Evolutionary conservation across 371 early-diverging fungal genomes (phyloP).

Genomic region (Rhizomucor miehei): DNA sequence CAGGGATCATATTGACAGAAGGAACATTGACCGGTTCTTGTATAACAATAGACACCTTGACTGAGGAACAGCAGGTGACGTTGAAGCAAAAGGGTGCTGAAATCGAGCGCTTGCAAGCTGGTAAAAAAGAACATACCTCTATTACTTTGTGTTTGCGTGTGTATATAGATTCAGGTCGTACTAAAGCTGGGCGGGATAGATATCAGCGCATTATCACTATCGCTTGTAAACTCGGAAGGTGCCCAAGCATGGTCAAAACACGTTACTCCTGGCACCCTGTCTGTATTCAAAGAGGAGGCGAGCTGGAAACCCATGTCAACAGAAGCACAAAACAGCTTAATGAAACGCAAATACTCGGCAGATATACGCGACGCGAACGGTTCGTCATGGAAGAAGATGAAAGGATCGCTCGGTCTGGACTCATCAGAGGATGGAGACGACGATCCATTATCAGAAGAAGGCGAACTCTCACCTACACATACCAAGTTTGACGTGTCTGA

Average conservation of each 20-base stretch:
- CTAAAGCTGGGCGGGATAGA: conserved; percentile 16
- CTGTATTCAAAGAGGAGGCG: conserved; percentile 40
- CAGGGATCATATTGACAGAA: too few relatives aligned
- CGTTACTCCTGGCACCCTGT: conserved; percentile 38
- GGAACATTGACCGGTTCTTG: too few relatives aligned
- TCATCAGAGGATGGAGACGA: conserved; percentile 17
- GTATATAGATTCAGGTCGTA: neutral
- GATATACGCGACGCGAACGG: conserved; percentile 4
- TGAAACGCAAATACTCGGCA: conserved; percentile 6
- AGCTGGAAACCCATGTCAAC: conserved; percentile 28
- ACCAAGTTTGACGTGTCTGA: conserved; percentile 29
- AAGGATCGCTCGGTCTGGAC: conserved; percentile 6
- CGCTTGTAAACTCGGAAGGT: conserved; percentile 22
- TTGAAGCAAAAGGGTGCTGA: conserved; percentile 33
- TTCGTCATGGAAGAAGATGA: conserved; percentile 12
- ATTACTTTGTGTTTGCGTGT: neutral
- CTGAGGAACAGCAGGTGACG: conserved; percentile 42
- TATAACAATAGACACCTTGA: conserved; percentile 23
- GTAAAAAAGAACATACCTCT: conserved; percentile 12
- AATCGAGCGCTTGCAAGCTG: conserved; percentile 41
- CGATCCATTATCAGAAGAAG: conserved; percentile 19
- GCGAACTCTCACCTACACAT: conserved; percentile 20
- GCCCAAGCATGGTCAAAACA: conserved; percentile 32
- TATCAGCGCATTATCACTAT: conserved; percentile 31
- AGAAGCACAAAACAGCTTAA: conserved; percentile 17